Evolutionary conservation across 306 rosid species (phyloP).

Genomic region (Quercus ilex): DNA sequence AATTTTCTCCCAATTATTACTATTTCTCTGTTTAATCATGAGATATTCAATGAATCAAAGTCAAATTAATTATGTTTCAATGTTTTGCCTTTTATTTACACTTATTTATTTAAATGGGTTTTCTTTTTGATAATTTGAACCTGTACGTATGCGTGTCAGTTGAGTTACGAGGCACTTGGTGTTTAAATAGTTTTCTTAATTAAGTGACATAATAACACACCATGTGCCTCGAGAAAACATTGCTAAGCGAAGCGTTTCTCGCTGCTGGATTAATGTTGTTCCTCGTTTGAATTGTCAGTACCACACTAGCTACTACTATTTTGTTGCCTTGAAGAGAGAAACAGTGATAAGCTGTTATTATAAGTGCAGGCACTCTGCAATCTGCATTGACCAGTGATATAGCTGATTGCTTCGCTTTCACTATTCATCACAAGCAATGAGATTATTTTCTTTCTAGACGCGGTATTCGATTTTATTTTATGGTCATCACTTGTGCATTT

Average conservation of each 20-base stretch:
- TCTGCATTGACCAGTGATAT: no score
- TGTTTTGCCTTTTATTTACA: no score
- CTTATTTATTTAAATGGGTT: no score
- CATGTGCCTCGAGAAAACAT: not conserved
- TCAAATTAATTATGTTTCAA: no score
- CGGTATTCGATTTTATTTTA: not conserved
- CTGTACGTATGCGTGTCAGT: no score
- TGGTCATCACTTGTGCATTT: no score
- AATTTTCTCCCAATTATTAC: not conserved
- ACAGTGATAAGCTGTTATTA: not conserved
- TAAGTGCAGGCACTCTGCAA: not conserved
- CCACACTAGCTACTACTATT: not conserved
- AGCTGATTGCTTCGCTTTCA: not conserved
- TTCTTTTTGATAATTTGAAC: no score
- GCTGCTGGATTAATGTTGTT: not conserved
- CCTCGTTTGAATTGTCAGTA: not conserved
- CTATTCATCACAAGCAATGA: not conserved
- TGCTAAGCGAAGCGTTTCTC: not conserved
- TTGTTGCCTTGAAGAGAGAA: not conserved
- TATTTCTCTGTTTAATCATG: not conserved
- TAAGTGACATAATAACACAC: not conserved
- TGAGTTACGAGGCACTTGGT: no score
- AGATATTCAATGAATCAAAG: not conserved
- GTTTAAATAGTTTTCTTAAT: no score
- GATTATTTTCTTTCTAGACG: not conserved